Conservation (phyloP, 805 yeast species). For the Ogataea thermomethanolica region DNA sequence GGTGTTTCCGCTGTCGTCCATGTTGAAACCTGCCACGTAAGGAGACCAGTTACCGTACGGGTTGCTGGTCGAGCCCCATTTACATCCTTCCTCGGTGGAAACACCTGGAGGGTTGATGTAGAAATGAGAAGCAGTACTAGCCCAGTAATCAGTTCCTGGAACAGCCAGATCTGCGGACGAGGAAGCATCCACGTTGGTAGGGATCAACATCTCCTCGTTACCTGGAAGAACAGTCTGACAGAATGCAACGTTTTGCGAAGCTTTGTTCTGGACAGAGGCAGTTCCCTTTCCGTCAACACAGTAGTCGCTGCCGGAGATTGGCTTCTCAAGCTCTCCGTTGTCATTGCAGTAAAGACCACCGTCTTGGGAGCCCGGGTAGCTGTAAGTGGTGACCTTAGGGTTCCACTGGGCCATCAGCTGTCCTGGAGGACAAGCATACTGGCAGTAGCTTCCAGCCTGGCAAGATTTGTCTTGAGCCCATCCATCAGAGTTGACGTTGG, state of each 20-base stretch:
- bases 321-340: slow-evolving; percentile 64
- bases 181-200: slow-evolving; percentile 60
- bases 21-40: slow-evolving; percentile 88
- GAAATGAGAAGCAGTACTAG: slow-evolving; percentile 81
- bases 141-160: slow-evolving; percentile 83
- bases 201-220: slow-evolving; percentile 90
- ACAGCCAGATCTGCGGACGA: slow-evolving; percentile 63
- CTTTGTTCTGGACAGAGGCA: slow-evolving; percentile 51
- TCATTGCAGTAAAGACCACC: slow-evolving; percentile 81
- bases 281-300: slow-evolving; percentile 80
- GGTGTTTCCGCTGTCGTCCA: slow-evolving; percentile 65
- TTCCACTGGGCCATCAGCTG: slow-evolving; percentile 89
- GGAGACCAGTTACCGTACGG: slow-evolving; percentile 92
- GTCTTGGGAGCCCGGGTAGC: slow-evolving; percentile 72
- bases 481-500: slow-evolving; percentile 62
- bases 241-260: slow-evolving; percentile 64
- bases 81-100: slow-evolving; percentile 69
- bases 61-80: slow-evolving; percentile 71
- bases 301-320: slow-evolving; percentile 52
- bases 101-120: slow-evolving; percentile 84
- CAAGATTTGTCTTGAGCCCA: slow-evolving; percentile 86
- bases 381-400: slow-evolving; percentile 62
- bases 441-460: slow-evolving; percentile 77
- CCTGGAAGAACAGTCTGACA: slow-evolving; percentile 95
- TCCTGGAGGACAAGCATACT: slow-evolving; percentile 90